Evolutionary conservation across 345 rosid genomes (phyloP).

Genomic region (Lagerstroemia speciosa): DNA sequence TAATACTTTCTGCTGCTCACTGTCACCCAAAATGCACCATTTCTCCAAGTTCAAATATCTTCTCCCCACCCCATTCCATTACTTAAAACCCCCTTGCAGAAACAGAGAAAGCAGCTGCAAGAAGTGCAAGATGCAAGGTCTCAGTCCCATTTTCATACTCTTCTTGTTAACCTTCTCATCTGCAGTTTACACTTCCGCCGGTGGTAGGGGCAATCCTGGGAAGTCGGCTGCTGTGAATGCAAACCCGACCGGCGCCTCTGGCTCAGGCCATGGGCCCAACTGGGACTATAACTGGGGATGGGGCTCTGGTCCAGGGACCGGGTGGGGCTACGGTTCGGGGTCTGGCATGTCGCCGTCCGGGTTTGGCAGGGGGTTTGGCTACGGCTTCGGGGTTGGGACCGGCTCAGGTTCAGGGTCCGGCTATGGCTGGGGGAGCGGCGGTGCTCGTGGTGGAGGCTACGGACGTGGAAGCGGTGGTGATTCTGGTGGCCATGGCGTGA

Average conservation of each 20-base stretch:
- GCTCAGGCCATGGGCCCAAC: slow-evolving; percentile 67
- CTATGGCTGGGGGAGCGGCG: slow-evolving; percentile 42
- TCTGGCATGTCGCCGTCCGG: slow-evolving; percentile 65
- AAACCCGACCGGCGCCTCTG: slow-evolving; percentile 40
- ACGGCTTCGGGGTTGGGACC: slow-evolving; percentile 55
- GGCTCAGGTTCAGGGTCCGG: slow-evolving; percentile 77
- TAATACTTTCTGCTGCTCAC: not conserved
- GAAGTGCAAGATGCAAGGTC: not conserved
- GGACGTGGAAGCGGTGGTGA: slow-evolving; percentile 41
- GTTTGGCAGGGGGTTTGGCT: slow-evolving; percentile 66
- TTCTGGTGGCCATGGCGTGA: not conserved
- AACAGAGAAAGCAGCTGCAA: too few relatives aligned
- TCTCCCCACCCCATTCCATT: too few relatives aligned
- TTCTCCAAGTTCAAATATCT: not conserved
- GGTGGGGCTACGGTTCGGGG: slow-evolving; percentile 88
- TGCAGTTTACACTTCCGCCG: not conserved
- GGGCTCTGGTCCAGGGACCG: slow-evolving; percentile 68
- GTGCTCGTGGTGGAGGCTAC: slow-evolving; percentile 60
- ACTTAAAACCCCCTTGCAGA: too few relatives aligned
- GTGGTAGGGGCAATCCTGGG: slow-evolving; percentile 3
- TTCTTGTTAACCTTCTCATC: not conserved
- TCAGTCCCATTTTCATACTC: not conserved
- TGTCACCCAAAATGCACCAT: not conserved
- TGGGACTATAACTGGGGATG: slow-evolving; percentile 79
- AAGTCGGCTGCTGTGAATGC: slow-evolving; percentile 15